Evolutionary conservation across 148 eudicot genomes (phyloP).

Genomic region (Drosera capensis): DNA sequence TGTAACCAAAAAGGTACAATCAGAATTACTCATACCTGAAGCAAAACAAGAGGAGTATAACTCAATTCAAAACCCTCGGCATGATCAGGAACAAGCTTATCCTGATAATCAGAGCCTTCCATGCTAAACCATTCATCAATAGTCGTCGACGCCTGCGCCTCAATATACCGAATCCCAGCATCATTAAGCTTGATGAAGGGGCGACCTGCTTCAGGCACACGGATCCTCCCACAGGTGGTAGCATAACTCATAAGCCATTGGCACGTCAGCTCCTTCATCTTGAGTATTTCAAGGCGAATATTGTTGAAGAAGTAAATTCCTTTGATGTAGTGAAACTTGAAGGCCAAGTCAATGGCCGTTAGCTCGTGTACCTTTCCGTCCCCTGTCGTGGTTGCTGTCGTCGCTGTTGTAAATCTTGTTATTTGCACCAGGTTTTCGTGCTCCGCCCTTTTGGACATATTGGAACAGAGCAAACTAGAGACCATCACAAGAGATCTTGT

Average conservation of each 20-base stretch:
- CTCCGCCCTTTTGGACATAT: neutral
- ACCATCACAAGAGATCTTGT: too few relatives aligned
- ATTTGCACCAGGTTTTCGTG: slow-evolving; percentile 12
- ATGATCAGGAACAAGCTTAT: slow-evolving; percentile 22
- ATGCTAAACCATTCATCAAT: slow-evolving; percentile 36
- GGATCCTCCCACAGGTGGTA: slow-evolving; percentile 39
- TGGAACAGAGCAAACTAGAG: too few relatives aligned
- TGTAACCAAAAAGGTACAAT: too few relatives aligned
- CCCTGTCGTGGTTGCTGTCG: slow-evolving; percentile 31
- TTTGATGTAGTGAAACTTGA: slow-evolving; percentile 49
- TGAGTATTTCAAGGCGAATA: slow-evolving; percentile 8
- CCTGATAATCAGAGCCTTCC: slow-evolving; percentile 12
- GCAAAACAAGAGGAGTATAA: slow-evolving; percentile 42
- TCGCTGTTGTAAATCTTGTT: slow-evolving; percentile 36
- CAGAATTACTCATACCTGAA: slow-evolving; percentile 41
- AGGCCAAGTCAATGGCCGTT: slow-evolving; percentile 31
- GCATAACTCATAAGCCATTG: slow-evolving; percentile 17
- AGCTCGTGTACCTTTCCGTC: slow-evolving; percentile 27
- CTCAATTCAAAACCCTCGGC: slow-evolving; percentile 42
- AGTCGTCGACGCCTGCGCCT: slow-evolving; percentile 25
- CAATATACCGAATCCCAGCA: slow-evolving; percentile 42
- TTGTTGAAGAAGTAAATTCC: slow-evolving; percentile 37
- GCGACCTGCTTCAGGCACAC: slow-evolving; percentile 20
- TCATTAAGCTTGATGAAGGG: slow-evolving; percentile 53
- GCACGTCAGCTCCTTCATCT: slow-evolving; percentile 27